Evolutionary conservation across 148 eudicot species (phyloP).

Genomic region (Pharnaceum exiguum): DNA sequence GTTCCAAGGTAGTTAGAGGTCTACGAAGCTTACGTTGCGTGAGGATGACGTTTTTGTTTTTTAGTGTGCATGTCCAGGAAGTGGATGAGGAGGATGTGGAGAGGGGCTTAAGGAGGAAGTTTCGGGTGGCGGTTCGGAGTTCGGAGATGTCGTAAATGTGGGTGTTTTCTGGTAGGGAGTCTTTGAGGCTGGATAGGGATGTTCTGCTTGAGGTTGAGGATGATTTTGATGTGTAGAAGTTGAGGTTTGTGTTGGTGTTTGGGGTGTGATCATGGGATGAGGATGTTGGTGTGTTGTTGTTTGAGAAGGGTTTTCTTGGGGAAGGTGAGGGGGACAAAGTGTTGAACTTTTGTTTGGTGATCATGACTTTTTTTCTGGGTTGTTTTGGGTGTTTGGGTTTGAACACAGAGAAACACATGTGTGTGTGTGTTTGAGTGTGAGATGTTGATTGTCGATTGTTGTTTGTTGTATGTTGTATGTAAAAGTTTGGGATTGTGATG

Average conservation of each 20-base stretch:
- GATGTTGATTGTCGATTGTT: no score
- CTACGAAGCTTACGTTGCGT: slow-evolving; percentile 65
- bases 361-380: background rate
- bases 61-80: slow-evolving; percentile 56
- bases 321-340: no score
- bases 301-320: no score
- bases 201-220: slow-evolving; percentile 38
- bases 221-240: slow-evolving; percentile 27
- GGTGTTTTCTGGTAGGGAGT: slow-evolving; percentile 42
- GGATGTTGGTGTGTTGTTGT: background rate
- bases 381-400: slow-evolving; percentile 5
- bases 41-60: slow-evolving; percentile 34
- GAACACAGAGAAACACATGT: slow-evolving; percentile 41
- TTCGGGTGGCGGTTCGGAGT: slow-evolving; percentile 49
- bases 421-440: background rate
- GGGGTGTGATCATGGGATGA: background rate
- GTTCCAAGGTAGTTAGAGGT: slow-evolving; percentile 31
- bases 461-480: background rate
- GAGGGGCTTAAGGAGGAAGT: slow-evolving; percentile 42
- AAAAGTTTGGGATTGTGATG: no score
- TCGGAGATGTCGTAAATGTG: slow-evolving; percentile 57
- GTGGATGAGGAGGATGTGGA: slow-evolving; percentile 67
- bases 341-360: background rate
- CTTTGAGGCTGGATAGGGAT: slow-evolving; percentile 49
- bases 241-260: slow-evolving; percentile 12